Conservation (phyloP, 108 stramenopile species). For the Ochromonas danica region DNA sequence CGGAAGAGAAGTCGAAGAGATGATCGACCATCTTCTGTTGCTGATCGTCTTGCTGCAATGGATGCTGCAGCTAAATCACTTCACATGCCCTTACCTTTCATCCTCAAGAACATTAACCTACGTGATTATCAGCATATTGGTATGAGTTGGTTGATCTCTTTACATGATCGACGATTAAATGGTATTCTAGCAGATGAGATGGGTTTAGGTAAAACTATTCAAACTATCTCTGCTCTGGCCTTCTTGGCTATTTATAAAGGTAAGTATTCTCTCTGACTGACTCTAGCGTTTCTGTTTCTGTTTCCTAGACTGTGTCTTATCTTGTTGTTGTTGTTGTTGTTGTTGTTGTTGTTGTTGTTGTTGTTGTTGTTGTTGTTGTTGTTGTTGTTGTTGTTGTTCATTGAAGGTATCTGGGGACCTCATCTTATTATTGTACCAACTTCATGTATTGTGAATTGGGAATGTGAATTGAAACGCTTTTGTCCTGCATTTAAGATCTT, state of each 20-base stretch:
- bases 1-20: constrained; percentile 66
- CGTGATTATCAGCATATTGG: constrained; percentile 91
- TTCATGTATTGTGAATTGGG: constrained; percentile 95
- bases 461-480: constrained; percentile 89
- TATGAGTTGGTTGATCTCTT: constrained; percentile 91
- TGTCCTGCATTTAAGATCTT: constrained; percentile 70
- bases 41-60: too few species aligned
- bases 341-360: neutral
- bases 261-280: neutral
- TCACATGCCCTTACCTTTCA: constrained; percentile 57
- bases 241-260: neutral
- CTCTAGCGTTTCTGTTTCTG: constrained; percentile 35
- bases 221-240: constrained; percentile 69
- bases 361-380: neutral
- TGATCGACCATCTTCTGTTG: too few species aligned
- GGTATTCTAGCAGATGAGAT: constrained; percentile 99
- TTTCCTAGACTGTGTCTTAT: constrained; percentile 84
- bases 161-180: constrained; percentile 86
- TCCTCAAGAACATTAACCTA: constrained; percentile 63
- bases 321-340: constrained; percentile 58
- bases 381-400: constrained; percentile 8
- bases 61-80: too few species aligned
- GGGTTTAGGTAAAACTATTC: constrained; percentile 91
- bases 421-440: constrained; percentile 96
- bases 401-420: constrained; percentile 99